Conservation (phyloP, 257 asterid species). For the Penstemon newberryi region DNA sequence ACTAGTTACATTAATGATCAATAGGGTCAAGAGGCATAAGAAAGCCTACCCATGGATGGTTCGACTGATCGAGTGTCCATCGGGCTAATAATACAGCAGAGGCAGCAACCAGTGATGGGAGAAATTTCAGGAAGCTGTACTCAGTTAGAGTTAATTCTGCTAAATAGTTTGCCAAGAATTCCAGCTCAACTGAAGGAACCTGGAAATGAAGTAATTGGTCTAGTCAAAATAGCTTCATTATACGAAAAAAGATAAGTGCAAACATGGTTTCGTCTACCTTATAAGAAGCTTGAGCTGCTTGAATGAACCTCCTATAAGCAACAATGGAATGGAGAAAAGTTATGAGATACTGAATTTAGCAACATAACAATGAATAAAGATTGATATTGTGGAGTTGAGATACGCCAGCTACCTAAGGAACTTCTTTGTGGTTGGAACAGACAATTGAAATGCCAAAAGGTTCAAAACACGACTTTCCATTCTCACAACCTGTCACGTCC, state of each 20-base stretch:
- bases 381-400: neutral
- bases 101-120: conserved; percentile 88
- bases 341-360: conserved; percentile 19
- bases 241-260: conserved; percentile 5
- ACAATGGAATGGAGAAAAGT: conserved; percentile 11
- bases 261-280: conserved; percentile 44
- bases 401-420: conserved; percentile 70
- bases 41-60: conserved; percentile 83
- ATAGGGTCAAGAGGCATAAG: conserved; percentile 20
- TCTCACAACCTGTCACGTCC: conserved; percentile 59
- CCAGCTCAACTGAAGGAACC: conserved; percentile 87
- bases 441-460: conserved; percentile 60
- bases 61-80: conserved; percentile 89
- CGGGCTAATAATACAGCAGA: conserved; percentile 87
- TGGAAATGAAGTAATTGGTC: conserved; percentile 30
- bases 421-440: conserved; percentile 79
- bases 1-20: neutral
- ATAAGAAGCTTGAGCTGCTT: conserved; percentile 81
- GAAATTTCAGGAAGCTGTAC: conserved; percentile 73
- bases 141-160: conserved; percentile 83
- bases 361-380: neutral
- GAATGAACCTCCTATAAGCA: conserved; percentile 74
- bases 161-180: conserved; percentile 83
- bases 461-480: conserved; percentile 75
- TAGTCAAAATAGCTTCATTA: conserved; percentile 24